Evolutionary conservation across 208 protist genomes (phyloP), one percentile per base, ranked within the genome.

Genomic region (Leishmania lainsoni): DNA sequence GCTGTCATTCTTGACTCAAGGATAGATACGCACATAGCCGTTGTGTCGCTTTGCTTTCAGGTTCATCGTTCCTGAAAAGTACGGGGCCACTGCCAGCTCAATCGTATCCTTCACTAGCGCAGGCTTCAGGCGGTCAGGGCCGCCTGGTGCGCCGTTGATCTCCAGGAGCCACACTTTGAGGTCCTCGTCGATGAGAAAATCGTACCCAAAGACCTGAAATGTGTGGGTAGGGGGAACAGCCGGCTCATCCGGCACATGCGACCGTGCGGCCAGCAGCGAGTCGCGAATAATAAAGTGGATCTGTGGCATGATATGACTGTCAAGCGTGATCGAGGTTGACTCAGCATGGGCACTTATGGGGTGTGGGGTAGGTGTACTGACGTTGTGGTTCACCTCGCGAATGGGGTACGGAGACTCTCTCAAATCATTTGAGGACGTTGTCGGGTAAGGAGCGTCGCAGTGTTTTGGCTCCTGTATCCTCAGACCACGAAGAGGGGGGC

Each of bases 201-300:
- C 96, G 78, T 97, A 98, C 39, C 96, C 96, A 70, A 98, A 95
- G 3, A 98, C 80, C 74, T 98, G 96, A 70, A 98, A 98, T 42
- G 91, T 94, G 17, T 86, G 78, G 70, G 91, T 96, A 8, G 88
- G 89, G 14, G 85, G 76, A 0, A 88, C 84, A 3, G 83, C 65
- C 1, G 86, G 80, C 74, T 92, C 91, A 6, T 75, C 72, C 0
- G 91, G 90, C 48, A 94, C 85, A 68, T 87, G 81, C 39, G 79
- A 45, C 56, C 83, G 75, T 3, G 83, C 88, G 0, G 93, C 93
- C 1, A 91, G 76, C 14, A 96, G 72, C 20, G 93, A 92, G 54
- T 96, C 90, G 0, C 87, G 83, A 39, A 93, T 77, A 63, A 96
- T 95, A 74, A 87, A 81, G 85, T 94, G 69, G n/a, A 96, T 92